Evolutionary conservation across 2,329 filamentous ascomycete genomes (phyloP).

Genomic region (Aspergillus unguis): DNA sequence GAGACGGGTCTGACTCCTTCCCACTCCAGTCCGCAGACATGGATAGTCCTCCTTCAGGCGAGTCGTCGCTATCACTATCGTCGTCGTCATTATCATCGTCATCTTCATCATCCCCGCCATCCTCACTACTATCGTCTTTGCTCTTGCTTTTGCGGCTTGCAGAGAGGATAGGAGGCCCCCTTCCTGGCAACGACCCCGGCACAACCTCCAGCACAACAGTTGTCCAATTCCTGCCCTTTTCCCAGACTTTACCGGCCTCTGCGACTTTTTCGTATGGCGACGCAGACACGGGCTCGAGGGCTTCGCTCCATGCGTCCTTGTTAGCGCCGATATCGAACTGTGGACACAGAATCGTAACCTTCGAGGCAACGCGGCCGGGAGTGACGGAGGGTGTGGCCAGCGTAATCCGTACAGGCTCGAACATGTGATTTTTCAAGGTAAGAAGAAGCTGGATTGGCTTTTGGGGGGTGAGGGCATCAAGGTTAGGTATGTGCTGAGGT

Average conservation of each 20-base stretch:
- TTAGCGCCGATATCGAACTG: constrained; percentile 93
- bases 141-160: constrained; percentile 21
- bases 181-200: constrained; percentile 47
- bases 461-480: constrained; percentile 48
- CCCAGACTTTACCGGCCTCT: constrained; percentile 95
- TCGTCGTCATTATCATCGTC: constrained; percentile 30
- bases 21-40: constrained; percentile 23
- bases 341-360: constrained; percentile 88
- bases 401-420: constrained; percentile 82
- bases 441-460: constrained; percentile 73
- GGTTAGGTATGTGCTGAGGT: constrained; percentile 33
- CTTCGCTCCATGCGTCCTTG: constrained; percentile 91
- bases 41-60: no score
- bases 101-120: constrained; percentile 25
- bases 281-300: constrained; percentile 56
- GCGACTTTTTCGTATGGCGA: constrained; percentile 54
- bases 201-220: constrained; percentile 90
- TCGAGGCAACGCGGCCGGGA: constrained; percentile 70
- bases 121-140: constrained; percentile 17
- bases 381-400: constrained; percentile 79
- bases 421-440: constrained; percentile 90
- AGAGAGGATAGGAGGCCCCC: constrained; percentile 6
- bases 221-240: constrained; percentile 89
- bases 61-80: constrained; percentile 26
- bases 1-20: constrained; percentile 12